Evolutionary conservation across 2,329 filamentous ascomycete genomes (phyloP), one percentile per base, ranked within the genome.

Genomic region (Xylariaceae sp.): DNA sequence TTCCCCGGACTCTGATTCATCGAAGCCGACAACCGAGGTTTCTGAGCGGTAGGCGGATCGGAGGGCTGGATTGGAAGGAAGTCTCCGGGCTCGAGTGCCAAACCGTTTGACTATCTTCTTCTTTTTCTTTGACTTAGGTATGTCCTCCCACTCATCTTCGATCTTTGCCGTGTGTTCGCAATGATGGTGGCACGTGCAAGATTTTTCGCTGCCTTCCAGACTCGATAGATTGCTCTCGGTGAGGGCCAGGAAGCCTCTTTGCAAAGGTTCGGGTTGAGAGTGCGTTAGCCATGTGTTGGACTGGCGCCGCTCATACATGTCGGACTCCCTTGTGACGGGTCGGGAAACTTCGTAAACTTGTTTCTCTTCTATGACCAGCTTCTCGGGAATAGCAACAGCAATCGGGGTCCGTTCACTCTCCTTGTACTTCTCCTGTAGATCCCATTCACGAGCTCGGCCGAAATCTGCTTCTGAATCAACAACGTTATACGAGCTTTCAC

Each of bases 161-260:
- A 30, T 30, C 4, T 30, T 30, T 30, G 5, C 23, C 4, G 23
- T 30, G 5, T 30, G 23, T 30, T 30, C 23, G 23, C 23, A 15
- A 63, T 58, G 4, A 55, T 56, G 42, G 47, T 18, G 11, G 55
- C 54, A 34, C 68, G 68, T 13, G 53, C 69, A 71, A 17, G 72
- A 68, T 50, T 72, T 69, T 45, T 53, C 55, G 67, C 79, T 78
- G 63, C 75, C 75, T 61, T 75, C 77, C 49, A 75, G 76, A 60
- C 74, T 77, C 57, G 76, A 76, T 34, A 70, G 68, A 11, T 72
- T 71, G 45, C 77, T 74, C 7, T 66, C 58, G 23, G 58, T 45
- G 8, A 74, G 71, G 7, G 70, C 64, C 59, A 13, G 65, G 64
- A 51, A 77, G 75, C 58, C 8, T 42, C 5, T 42, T 13, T 42